phyloP scores from a whole-genome alignment of 169 alveolate species.

The Babesia divergens region DNA sequence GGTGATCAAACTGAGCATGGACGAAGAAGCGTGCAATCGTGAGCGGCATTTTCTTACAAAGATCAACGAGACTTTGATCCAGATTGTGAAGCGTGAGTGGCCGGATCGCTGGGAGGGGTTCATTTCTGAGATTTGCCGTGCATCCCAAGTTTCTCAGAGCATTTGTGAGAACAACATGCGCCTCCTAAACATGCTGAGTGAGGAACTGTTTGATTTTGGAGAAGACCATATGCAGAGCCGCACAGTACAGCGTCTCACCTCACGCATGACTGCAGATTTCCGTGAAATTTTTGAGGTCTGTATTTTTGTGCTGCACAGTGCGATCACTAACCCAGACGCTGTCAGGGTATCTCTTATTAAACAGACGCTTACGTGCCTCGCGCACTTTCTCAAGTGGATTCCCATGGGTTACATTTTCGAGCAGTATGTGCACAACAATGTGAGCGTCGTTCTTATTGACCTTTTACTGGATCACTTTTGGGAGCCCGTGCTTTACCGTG shows the following conservation, averaged over 20 bases:
- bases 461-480: slow-evolving; percentile 86
- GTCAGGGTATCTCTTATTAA: slow-evolving; percentile 81
- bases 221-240: slow-evolving; percentile 85
- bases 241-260: slow-evolving; percentile 78
- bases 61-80: slow-evolving; percentile 81
- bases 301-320: slow-evolving; percentile 85
- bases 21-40: slow-evolving; percentile 74
- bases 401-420: slow-evolving; percentile 92
- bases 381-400: slow-evolving; percentile 92
- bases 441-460: slow-evolving; percentile 70
- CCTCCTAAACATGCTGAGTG: slow-evolving; percentile 93
- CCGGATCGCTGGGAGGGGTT: slow-evolving; percentile 98
- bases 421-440: slow-evolving; percentile 71
- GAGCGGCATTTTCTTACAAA: slow-evolving; percentile 83
- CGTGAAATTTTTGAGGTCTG: slow-evolving; percentile 85
- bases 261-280: slow-evolving; percentile 76
- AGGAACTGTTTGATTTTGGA: slow-evolving; percentile 92
- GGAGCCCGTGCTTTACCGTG: slow-evolving; percentile 84
- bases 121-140: slow-evolving; percentile 96
- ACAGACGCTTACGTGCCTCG: slow-evolving; percentile 88
- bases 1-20: slow-evolving; percentile 73
- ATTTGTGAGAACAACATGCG: slow-evolving; percentile 97
- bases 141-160: slow-evolving; percentile 91
- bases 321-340: slow-evolving; percentile 76
- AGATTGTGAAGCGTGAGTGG: slow-evolving; percentile 96